Conservation (phyloP, 192 early-diverging fungal species). For the Diversispora epigaea region DNA sequence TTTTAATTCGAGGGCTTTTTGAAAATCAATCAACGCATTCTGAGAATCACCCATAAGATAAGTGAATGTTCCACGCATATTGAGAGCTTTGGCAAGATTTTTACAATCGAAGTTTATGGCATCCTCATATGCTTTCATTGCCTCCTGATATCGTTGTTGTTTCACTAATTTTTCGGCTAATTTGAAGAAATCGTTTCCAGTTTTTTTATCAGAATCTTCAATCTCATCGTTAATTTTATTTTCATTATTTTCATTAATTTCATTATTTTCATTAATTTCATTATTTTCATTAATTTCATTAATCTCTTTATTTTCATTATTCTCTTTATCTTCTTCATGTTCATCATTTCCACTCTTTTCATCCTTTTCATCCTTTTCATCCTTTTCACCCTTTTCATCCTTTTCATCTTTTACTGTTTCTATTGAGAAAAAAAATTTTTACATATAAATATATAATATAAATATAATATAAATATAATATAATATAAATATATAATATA, state of each 20-base stretch:
- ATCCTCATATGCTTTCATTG: constrained; percentile 61
- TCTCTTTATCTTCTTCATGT: background rate
- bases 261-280: background rate
- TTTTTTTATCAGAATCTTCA: constrained; percentile 34
- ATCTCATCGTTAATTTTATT: background rate
- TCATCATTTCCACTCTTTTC: background rate
- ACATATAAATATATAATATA: no score
- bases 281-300: background rate
- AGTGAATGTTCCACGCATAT: constrained; percentile 83
- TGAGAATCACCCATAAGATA: constrained; percentile 85
- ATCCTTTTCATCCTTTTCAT: background rate
- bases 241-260: background rate
- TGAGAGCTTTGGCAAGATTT: constrained; percentile 67
- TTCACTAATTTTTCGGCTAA: constrained; percentile 52
- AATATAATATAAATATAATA: no score
- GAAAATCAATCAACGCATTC: constrained; percentile 69
- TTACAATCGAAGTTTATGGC: constrained; percentile 62
- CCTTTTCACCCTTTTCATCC: no score
- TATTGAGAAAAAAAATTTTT: background rate
- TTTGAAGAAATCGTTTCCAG: constrained; percentile 55
- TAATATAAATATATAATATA: no score
- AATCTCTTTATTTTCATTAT: background rate
- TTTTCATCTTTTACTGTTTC: no score
- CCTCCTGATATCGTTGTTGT: constrained; percentile 59
- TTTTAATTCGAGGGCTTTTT: constrained; percentile 77